phyloP scores from a whole-genome alignment of 2,329 filamentous ascomycete species.

The Conoideocrella luteorostrata region DNA sequence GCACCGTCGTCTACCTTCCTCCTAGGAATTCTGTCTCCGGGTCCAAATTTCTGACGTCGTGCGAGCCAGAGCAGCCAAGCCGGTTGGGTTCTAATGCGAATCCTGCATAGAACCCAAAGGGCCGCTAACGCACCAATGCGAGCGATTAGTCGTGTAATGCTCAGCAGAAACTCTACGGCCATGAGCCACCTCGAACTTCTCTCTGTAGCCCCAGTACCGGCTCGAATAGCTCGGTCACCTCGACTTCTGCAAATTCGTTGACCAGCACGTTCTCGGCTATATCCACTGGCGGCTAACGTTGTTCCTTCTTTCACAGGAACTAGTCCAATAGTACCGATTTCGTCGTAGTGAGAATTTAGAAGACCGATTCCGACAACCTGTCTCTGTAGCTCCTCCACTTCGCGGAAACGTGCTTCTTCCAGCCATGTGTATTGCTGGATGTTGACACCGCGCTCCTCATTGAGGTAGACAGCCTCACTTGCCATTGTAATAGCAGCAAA shows the following conservation, averaged over 20 bases:
- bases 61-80: conserved; percentile 53
- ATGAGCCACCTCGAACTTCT: conserved; percentile 72
- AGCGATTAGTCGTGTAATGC: conserved; percentile 49
- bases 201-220: conserved; percentile 73
- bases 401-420: conserved; percentile 75
- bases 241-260: conserved; percentile 47
- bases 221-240: conserved; percentile 39
- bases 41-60: conserved; percentile 7
- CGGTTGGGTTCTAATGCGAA: conserved; percentile 31
- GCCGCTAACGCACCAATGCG: conserved; percentile 24
- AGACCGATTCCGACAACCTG: conserved; percentile 43
- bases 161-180: conserved; percentile 68
- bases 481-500: conserved; percentile 88
- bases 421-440: conserved; percentile 80
- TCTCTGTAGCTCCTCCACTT: conserved; percentile 58
- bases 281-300: conserved; percentile 46
- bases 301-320: conserved; percentile 47
- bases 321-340: conserved; percentile 47
- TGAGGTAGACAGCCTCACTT: conserved; percentile 91
- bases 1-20: neutral
- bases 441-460: conserved; percentile 74
- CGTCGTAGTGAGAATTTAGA: conserved; percentile 43
- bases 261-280: conserved; percentile 63
- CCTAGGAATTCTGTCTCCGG: neutral
- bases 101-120: conserved; percentile 51